Evolutionary conservation across 2,329 filamentous ascomycete species (phyloP).

Genomic region (Atkinsonella hypoxylon): DNA sequence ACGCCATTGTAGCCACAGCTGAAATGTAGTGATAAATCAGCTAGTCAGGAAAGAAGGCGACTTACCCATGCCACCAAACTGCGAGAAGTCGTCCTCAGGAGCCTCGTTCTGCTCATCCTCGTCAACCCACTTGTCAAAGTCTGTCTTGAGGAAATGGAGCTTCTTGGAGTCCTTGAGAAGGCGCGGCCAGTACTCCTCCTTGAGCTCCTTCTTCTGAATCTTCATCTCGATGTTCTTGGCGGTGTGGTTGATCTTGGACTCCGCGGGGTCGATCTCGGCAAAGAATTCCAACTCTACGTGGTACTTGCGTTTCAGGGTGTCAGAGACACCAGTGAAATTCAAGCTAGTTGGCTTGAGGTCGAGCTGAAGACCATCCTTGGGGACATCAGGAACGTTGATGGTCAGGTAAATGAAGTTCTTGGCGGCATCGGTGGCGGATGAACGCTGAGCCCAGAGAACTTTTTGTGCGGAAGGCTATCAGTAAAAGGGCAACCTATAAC

Average conservation of each 20-base stretch:
- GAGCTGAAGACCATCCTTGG: conserved; percentile 63
- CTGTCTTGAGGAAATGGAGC: conserved; percentile 92
- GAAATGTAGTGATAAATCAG: not conserved
- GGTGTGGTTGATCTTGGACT: conserved; percentile 81
- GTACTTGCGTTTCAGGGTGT: conserved; percentile 78
- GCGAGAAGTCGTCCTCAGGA: conserved; percentile 65
- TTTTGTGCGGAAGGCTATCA: conserved; percentile 4
- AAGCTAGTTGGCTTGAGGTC: conserved; percentile 69
- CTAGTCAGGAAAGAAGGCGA: conserved; percentile 12
- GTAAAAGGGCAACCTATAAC: not conserved
- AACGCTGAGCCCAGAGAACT: conserved; percentile 99
- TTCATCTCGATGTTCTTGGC: conserved; percentile 80
- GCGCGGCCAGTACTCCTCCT: conserved; percentile 90
- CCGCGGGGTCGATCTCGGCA: conserved; percentile 75
- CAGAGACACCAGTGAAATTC: conserved; percentile 71
- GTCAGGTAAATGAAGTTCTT: conserved; percentile 96
- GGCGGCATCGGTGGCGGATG: conserved; percentile 61
- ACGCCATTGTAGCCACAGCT: not conserved
- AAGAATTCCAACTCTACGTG: conserved; percentile 78
- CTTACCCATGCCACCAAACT: conserved; percentile 55
- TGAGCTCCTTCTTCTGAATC: conserved; percentile 92
- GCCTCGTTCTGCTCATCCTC: conserved; percentile 96
- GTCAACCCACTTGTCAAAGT: conserved; percentile 99
- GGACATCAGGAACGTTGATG: conserved; percentile 77
- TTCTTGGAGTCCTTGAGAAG: conserved; percentile 84